These are phyloP conservation scores for Dentipellis sp. DNA, from an alignment of 768 basidiomycete species.

Conservation along the genomic window DNA sequence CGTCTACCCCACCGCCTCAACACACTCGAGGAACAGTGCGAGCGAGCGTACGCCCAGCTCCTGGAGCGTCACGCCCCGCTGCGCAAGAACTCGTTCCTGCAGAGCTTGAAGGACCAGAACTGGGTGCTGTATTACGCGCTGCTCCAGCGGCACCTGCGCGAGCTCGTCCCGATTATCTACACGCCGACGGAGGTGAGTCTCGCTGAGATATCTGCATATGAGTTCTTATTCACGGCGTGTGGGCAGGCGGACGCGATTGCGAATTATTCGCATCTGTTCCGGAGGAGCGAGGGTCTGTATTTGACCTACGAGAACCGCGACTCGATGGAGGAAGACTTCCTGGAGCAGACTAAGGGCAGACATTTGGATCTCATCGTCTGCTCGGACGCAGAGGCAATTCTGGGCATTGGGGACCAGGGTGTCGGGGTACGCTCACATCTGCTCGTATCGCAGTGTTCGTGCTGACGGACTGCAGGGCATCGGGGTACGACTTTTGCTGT, in stretches of 20 bases:
- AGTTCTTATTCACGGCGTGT: background rate
- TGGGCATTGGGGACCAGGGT: constrained; percentile 71
- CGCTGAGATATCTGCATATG: background rate
- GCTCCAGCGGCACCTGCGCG: constrained; percentile 30
- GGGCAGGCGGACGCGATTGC: constrained; percentile 70
- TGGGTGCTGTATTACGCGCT: constrained; percentile 76
- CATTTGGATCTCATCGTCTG: constrained; percentile 75
- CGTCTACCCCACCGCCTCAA: constrained; percentile 29
- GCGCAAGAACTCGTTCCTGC: constrained; percentile 67
- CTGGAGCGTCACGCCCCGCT: constrained; percentile 27
- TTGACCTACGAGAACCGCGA: constrained; percentile 53
- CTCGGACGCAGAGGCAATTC: constrained; percentile 78
- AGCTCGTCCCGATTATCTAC: constrained; percentile 62
- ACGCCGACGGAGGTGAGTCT: constrained; percentile 65
- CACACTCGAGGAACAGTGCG: constrained; percentile 65
- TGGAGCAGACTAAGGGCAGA: constrained; percentile 52
- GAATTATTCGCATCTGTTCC: constrained; percentile 77
- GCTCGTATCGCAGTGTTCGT: background rate
- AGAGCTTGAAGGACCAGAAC: constrained; percentile 72
- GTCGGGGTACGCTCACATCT: constrained; percentile 44
- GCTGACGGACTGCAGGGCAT: constrained; percentile 21
- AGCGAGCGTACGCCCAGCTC: constrained; percentile 64
- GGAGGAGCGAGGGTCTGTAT: constrained; percentile 71
- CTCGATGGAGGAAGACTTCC: constrained; percentile 67
- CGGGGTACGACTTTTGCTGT: constrained; percentile 19